A percentile compares a stretch with the other conserved stretches of the same genome.
Evolutionary conservation across 257 asterid species (phyloP).

Genomic region (Fraxinus quadrangulata): DNA sequence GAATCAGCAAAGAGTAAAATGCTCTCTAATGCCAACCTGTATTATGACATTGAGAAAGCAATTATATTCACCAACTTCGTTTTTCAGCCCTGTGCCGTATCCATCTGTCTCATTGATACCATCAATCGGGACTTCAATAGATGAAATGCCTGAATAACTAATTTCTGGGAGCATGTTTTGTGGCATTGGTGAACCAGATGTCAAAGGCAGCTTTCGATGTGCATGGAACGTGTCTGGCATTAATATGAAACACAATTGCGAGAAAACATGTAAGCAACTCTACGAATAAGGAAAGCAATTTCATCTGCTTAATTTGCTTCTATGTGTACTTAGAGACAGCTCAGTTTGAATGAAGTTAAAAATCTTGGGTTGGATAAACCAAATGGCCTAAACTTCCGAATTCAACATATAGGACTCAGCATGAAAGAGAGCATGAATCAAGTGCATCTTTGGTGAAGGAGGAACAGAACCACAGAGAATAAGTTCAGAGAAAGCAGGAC

Average conservation of each 20-base stretch:
- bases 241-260: conserved; percentile 26
- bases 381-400: conserved; percentile 6
- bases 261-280: conserved; percentile 2
- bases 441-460: background rate
- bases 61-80: conserved; percentile 95
- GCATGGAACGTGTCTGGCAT: conserved; percentile 60
- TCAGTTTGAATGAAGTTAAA: background rate
- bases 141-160: conserved; percentile 34
- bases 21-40: conserved; percentile 62
- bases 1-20: conserved; percentile 9
- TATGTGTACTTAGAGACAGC: conserved; percentile 13
- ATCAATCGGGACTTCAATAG: conserved; percentile 34
- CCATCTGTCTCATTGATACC: conserved; percentile 44
- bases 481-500: background rate
- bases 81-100: conserved; percentile 82
- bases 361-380: conserved; percentile 10
- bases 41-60: conserved; percentile 97
- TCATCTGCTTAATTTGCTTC: conserved; percentile 17
- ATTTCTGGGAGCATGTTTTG: conserved; percentile 42
- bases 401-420: conserved; percentile 6
- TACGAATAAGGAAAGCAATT: background rate
- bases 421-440: conserved; percentile 17
- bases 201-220: conserved; percentile 47
- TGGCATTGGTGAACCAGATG: conserved; percentile 37
- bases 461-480: too few species aligned